Evolutionary conservation across 495 filamentous ascomycete genomes (phyloP).

Genomic region (Daldinia concentrica): DNA sequence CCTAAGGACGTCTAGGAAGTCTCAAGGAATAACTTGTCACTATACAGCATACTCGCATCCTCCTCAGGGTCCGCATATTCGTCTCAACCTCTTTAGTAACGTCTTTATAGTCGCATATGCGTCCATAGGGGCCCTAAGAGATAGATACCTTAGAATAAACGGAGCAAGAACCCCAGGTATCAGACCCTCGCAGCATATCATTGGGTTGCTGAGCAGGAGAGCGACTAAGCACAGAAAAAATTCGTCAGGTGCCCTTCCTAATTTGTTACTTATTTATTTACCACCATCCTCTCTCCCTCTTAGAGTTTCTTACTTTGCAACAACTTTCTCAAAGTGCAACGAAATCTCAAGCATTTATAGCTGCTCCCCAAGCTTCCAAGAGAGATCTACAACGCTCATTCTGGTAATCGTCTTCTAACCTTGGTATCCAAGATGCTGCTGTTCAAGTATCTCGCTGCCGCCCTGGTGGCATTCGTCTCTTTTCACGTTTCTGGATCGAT

Average conservation of each 20-base stretch:
- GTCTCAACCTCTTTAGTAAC: background rate
- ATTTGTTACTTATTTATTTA: background rate
- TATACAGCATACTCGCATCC: background rate
- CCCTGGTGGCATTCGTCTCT: background rate
- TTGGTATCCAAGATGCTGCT: background rate
- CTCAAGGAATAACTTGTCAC: background rate
- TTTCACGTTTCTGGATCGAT: background rate
- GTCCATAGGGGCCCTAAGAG: background rate
- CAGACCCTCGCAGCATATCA: background rate
- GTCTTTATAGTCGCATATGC: background rate
- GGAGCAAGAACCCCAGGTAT: background rate
- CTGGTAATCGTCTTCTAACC: background rate
- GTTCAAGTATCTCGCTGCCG: background rate
- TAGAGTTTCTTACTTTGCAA: background rate
- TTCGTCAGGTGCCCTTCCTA: background rate
- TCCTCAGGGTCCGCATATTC: background rate
- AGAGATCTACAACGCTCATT: background rate
- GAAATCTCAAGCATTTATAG: background rate
- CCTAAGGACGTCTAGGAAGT: background rate
- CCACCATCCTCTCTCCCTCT: background rate
- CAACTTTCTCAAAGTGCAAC: background rate
- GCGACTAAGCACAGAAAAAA: constrained; percentile 1
- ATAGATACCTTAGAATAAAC: background rate
- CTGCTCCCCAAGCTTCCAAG: background rate
- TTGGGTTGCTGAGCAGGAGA: background rate